These are phyloP conservation scores for Aspergillus eucalypticola DNA, from an alignment of 2,329 filamentous ascomycete species.

Conservation along the genomic window DNA sequence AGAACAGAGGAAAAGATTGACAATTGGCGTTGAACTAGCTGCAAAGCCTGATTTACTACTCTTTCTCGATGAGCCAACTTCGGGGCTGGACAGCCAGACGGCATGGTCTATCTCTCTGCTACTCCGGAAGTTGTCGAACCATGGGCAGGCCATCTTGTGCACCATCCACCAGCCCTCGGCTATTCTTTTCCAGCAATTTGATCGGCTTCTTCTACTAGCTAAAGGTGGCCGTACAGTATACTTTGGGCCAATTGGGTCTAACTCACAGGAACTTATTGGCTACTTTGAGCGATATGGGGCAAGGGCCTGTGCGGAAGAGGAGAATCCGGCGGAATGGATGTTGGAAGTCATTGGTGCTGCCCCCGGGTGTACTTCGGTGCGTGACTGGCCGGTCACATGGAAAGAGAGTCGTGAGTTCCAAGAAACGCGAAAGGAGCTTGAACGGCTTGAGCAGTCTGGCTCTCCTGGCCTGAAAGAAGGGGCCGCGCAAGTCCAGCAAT, in stretches of 20 bases:
- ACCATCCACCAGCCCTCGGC: conserved; percentile 94
- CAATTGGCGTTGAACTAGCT: conserved; percentile 88
- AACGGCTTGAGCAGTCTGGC: background rate
- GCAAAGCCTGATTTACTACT: conserved; percentile 83
- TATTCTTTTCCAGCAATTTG: conserved; percentile 84
- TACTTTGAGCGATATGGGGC: conserved; percentile 18
- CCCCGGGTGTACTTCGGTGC: conserved; percentile 57
- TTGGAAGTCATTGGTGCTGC: conserved; percentile 36
- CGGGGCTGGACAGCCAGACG: conserved; percentile 85
- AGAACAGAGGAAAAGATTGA: conserved; percentile 70
- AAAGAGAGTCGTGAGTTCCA: conserved; percentile 55
- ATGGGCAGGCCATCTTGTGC: conserved; percentile 83
- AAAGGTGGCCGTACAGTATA: conserved; percentile 13
- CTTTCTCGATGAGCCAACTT: conserved; percentile 87
- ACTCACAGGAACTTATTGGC: conserved; percentile 9
- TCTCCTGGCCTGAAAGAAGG: background rate
- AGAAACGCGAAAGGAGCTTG: conserved; percentile 36
- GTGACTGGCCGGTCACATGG: conserved; percentile 58
- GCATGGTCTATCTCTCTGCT: conserved; percentile 86
- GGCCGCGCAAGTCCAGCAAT: conserved; percentile 39
- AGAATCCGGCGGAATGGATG: conserved; percentile 19
- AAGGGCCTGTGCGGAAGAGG: conserved; percentile 2
- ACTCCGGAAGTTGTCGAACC: conserved; percentile 81
- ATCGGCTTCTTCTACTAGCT: conserved; percentile 56
- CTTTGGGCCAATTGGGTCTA: conserved; percentile 16